Evolutionary conservation across 441 rosid species (phyloP).

Genomic region (Croton laevigatus): DNA sequence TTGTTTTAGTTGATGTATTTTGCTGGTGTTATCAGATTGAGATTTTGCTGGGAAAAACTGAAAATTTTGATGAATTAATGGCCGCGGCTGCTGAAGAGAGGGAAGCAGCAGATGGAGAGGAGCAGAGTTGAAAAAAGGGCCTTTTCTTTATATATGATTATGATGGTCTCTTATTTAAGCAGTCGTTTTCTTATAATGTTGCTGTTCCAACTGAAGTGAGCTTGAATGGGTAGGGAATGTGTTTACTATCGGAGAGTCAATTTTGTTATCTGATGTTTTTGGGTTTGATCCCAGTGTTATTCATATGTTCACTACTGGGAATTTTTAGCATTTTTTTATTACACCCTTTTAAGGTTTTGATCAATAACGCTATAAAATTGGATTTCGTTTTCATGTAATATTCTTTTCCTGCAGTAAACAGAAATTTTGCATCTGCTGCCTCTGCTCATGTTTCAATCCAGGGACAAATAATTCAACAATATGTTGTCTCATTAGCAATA

Average conservation of each 20-base stretch:
- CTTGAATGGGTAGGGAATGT: neutral
- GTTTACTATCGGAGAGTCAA: constrained; percentile 5
- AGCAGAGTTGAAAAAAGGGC: constrained; percentile 44
- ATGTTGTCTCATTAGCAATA: too few relatives aligned
- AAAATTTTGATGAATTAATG: constrained; percentile 71
- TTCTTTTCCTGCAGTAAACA: neutral
- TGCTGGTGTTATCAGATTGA: constrained; percentile 66
- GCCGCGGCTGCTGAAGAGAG: constrained; percentile 71
- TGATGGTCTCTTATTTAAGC: constrained; percentile 21
- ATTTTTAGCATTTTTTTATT: neutral
- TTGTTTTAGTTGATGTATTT: constrained; percentile 36
- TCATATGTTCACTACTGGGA: neutral
- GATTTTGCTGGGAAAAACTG: constrained; percentile 57
- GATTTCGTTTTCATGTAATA: neutral
- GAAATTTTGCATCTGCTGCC: too few relatives aligned
- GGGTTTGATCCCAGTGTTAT: neutral
- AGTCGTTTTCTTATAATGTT: constrained; percentile 18
- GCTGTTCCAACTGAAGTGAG: constrained; percentile 10
- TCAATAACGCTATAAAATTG: neutral
- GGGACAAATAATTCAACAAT: too few relatives aligned
- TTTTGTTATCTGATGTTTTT: constrained; percentile 20
- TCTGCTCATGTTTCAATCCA: too few relatives aligned
- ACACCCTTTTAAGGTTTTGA: neutral
- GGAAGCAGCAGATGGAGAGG: constrained; percentile 58
- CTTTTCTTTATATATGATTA: constrained; percentile 11